Evolutionary conservation across 1,284 basidiomycete genomes (phyloP), one percentile per base, ranked within the genome.

Genomic region (Tilletia caries): DNA sequence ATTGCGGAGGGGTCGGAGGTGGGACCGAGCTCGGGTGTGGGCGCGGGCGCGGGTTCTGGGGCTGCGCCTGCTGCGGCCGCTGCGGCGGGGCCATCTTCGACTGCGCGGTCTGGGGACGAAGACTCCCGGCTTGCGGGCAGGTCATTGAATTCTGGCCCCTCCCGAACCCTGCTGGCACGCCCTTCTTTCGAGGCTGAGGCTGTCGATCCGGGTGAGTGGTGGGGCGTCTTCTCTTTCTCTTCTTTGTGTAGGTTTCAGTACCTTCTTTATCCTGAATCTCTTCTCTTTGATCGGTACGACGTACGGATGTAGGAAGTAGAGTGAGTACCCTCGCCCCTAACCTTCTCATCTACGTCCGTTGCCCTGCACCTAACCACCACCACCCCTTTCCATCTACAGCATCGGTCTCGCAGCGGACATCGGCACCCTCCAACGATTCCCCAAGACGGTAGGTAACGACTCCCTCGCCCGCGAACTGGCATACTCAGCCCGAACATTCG

Each of bases 341-440:
- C 48, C 20, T 50, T n/a, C 20, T 41, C 37, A 41, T 15, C 8
- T 41, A 6, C 37, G 37, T 41, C 37, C 15, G 10, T 15, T 6
- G 32, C 12, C 29, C 58, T 62, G 58, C n/a, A n/a, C n/a, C n/a
- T n/a, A n/a, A n/a, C n/a, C n/a, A 50, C 46, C 29, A 43, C 15
- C 65, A 2, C 29, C 15, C 29, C 29, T 29, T 52, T 62, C 8
- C 1, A 20, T 32, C 29, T 1, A 34, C 25, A 43, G 54, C 33
- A 46, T 50, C 20, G 93, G 92, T 0, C 86, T 96, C 0, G 93
- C 93, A 1, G 91, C 94, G 1, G 94, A 96, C 82, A 90, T 95
- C 64, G 94, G 94, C 1, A 91, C 92, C 0, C 87, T 98, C 18
- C 92, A 94, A 41, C 89, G 91, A 48, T 86, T 95, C 34, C 92